phyloP scores from a whole-genome alignment of 2,329 filamentous ascomycete species.

The Aspergillus unguis region DNA sequence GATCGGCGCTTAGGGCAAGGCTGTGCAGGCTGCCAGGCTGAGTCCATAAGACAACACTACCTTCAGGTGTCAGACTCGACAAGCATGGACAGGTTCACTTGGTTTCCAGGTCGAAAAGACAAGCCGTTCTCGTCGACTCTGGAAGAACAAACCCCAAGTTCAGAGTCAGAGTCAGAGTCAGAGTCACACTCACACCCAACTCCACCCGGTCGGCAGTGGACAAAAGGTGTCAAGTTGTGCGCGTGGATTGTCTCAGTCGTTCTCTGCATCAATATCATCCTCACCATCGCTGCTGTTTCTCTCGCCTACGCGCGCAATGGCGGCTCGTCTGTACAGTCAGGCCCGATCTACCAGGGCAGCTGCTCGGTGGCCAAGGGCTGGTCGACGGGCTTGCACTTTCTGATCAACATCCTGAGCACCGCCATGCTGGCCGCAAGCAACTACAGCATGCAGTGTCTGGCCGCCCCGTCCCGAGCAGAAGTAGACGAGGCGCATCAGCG shows the following conservation, averaged over 20 bases:
- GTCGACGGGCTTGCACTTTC: slow-evolving; percentile 4
- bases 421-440: slow-evolving; percentile 9
- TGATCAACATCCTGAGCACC: slow-evolving; percentile 13
- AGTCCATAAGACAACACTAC: too few species aligned
- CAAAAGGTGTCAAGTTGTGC: not conserved
- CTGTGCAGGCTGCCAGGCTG: too few species aligned
- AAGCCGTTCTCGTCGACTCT: not conserved
- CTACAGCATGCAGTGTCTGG: slow-evolving; percentile 12
- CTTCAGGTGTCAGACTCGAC: too few species aligned
- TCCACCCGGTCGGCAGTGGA: not conserved
- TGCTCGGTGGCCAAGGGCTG: not conserved
- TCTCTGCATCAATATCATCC: not conserved
- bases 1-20: too few species aligned
- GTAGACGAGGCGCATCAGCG: slow-evolving; percentile 5
- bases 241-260: not conserved
- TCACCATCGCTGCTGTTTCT: not conserved
- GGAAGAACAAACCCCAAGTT: too few species aligned
- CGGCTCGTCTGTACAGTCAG: not conserved
- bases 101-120: not conserved
- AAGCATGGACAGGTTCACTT: too few species aligned
- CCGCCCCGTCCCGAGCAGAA: slow-evolving; percentile 5
- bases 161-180: not conserved
- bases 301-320: not conserved
- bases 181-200: too few species aligned
- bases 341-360: not conserved